A percentile compares a stretch with the other conserved stretches of the same genome.
Evolutionary conservation across 768 basidiomycete species (phyloP).

Genomic region (Amanita rimosa): DNA sequence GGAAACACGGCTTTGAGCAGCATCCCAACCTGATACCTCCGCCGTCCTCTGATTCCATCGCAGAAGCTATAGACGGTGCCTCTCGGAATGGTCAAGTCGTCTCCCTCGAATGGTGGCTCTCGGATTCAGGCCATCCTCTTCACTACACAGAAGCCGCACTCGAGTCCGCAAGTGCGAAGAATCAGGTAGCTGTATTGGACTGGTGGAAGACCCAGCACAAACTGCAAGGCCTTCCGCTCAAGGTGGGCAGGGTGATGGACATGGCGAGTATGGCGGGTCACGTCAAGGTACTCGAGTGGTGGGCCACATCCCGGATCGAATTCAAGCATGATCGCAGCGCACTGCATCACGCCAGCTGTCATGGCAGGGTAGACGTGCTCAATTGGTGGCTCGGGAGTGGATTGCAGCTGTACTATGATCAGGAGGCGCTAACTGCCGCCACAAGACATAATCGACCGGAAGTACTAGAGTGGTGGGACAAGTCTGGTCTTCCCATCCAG

Average conservation of each 20-base stretch:
- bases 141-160: conserved; percentile 75
- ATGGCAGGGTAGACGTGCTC: conserved; percentile 70
- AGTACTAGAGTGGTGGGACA: conserved; percentile 85
- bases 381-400: conserved; percentile 80
- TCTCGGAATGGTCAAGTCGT: conserved; percentile 65
- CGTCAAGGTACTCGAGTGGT: conserved; percentile 74
- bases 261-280: conserved; percentile 73
- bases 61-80: conserved; percentile 69
- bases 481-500: conserved; percentile 65
- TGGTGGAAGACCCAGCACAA: conserved; percentile 70
- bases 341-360: conserved; percentile 67
- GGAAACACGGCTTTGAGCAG: conserved; percentile 54
- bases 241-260: conserved; percentile 80
- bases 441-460: conserved; percentile 74
- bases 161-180: conserved; percentile 69
- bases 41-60: conserved; percentile 41
- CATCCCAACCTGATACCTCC: conserved; percentile 48
- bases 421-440: conserved; percentile 68
- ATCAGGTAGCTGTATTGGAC: conserved; percentile 63
- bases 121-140: conserved; percentile 43
- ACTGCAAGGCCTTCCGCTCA: conserved; percentile 44
- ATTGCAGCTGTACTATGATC: conserved; percentile 68
- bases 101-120: conserved; percentile 76
- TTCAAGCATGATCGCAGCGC: conserved; percentile 71
- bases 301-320: conserved; percentile 69